A percentile compares a stretch with the other conserved stretches of the same genome.
phyloP scores from a whole-genome alignment of 768 basidiomycete genomes.

The Coprinopsis sp. region DNA sequence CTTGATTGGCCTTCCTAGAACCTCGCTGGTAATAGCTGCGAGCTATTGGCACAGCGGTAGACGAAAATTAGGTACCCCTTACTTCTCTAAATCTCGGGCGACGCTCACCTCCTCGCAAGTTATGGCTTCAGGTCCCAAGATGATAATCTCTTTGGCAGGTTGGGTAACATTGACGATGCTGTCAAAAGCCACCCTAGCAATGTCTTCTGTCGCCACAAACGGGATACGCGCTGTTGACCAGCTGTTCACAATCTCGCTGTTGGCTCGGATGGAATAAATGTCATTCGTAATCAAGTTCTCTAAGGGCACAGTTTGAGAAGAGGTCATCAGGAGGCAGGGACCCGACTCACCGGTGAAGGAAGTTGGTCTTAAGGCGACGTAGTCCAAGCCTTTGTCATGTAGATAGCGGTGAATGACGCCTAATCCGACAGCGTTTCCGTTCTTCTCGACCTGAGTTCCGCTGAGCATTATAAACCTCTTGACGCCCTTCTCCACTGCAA shows the following conservation, averaged over 20 bases:
- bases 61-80: not conserved
- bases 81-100: not conserved
- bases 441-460: slow-evolving; percentile 1
- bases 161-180: slow-evolving; percentile 22
- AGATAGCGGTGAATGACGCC: slow-evolving; percentile 34
- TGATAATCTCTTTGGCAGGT: slow-evolving; percentile 21
- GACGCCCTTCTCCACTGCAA: slow-evolving; percentile 22
- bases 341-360: slow-evolving; percentile 31
- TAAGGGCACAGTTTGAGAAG: not conserved
- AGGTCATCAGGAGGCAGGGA: not conserved
- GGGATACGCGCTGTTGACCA: slow-evolving; percentile 23
- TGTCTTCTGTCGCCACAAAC: slow-evolving; percentile 28
- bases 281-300: not conserved
- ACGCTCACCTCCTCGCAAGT: slow-evolving; percentile 27
- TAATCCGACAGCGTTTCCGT: not conserved
- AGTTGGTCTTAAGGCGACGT: slow-evolving; percentile 30
- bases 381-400: slow-evolving; percentile 26
- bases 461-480: slow-evolving; percentile 24
- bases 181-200: slow-evolving; percentile 27
- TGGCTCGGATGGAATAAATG: slow-evolving; percentile 18
- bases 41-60: slow-evolving; percentile 16
- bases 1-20: slow-evolving; percentile 18
- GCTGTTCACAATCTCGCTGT: slow-evolving; percentile 22
- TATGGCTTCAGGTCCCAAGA: slow-evolving; percentile 29
- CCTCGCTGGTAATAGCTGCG: slow-evolving; percentile 14